Evolutionary conservation across 1,284 basidiomycete genomes (phyloP), one percentile per base, ranked within the genome.

Genomic region (Moniliella sp.): DNA sequence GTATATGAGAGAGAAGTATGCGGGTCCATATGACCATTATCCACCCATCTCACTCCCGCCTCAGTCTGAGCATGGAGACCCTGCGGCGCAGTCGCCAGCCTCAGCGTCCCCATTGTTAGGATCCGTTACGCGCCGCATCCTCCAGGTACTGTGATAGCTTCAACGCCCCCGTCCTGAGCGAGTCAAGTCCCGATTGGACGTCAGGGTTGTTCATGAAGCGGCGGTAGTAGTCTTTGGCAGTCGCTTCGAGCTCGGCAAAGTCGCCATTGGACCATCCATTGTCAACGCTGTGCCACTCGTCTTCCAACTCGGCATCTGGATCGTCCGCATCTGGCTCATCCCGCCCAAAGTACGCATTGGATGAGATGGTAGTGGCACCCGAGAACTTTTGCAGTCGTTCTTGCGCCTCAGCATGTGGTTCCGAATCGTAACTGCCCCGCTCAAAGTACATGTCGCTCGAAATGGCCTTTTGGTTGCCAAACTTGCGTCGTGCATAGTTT

Each of bases 371-470:
- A 0, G 79, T 80, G 15, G 88, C 82, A 11, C 86, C 86, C 48
- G 76, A 72, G 72, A 99, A 97, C 29, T 73, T 67, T 46, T 76
- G 72, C 28, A 94, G 65, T 5, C 88, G 73, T 13, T 69, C 64
- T 57, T 83, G 78, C 1, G 84, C 82, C 62, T 93, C 83, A 26
- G 66, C 63, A 18, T 71, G 60, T 3, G 73, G 68, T 26, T 64
- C 56, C 1, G 82, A 72, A 59, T 97, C 88, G 63, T 93, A 93
- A 12, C 73, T 63, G 33, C 79, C 78, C 17, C 88, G 72, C 23
- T 78, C 80, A 62, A 94, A 94, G 69, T 81, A 94, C 78, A 88
- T 84, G 60, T 97, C 91, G 1, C 81, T 88, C 3, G 83, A 91
- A 60, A 99, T 59, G 27, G 43, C 32, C 62, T 94, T 97, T 59